Conservation (phyloP, 331 rosid species). For the Prunus yedoensis region DNA sequence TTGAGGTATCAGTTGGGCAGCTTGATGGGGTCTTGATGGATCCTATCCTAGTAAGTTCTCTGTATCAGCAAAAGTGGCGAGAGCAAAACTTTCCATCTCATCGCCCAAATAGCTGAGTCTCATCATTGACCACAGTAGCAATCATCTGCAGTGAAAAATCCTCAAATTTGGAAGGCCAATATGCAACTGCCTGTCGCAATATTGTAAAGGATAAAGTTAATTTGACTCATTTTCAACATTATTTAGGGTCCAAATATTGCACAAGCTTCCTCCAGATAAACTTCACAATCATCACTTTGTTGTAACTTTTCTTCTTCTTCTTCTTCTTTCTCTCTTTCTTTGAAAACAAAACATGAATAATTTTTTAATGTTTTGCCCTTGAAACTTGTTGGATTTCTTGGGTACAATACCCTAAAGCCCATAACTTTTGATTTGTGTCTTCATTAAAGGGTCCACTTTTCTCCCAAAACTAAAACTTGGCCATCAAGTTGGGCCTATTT, state of each 20-base stretch:
- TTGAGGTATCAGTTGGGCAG: neutral
- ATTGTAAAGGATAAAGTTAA: too few relatives aligned
- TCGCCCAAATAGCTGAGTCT: slow-evolving; percentile 3
- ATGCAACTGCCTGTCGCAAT: neutral
- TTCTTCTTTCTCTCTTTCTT: too few relatives aligned
- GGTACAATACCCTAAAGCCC: too few relatives aligned
- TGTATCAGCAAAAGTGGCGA: slow-evolving; percentile 12
- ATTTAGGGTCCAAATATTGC: neutral
- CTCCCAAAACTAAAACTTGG: too few relatives aligned
- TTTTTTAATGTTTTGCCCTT: too few relatives aligned
- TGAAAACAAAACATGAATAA: too few relatives aligned
- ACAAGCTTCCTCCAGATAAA: neutral
- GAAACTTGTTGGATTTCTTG: too few relatives aligned
- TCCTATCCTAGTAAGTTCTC: neutral
- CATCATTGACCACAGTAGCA: neutral
- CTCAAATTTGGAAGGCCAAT: neutral
- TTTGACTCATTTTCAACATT: too few relatives aligned
- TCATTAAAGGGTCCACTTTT: too few relatives aligned
- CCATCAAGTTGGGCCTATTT: too few relatives aligned
- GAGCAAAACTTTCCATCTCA: neutral
- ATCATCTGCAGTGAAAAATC: neutral
- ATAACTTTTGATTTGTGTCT: too few relatives aligned
- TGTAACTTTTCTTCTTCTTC: neutral
- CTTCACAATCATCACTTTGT: neutral
- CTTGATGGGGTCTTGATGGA: neutral